Evolutionary conservation across 768 basidiomycete genomes (phyloP).

Genomic region (Podaxis carcinomalis): DNA sequence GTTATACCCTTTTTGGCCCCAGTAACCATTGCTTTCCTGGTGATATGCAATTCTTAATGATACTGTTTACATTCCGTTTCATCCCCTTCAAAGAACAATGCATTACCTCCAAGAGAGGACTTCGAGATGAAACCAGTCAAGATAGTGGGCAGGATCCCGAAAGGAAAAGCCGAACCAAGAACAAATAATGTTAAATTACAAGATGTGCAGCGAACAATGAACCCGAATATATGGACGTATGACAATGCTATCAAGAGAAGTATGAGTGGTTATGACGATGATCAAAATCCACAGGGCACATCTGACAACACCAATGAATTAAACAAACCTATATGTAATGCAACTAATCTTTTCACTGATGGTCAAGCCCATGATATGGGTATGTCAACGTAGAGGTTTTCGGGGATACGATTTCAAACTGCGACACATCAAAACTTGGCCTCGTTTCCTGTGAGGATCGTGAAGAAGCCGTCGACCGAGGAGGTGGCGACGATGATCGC

Average conservation of each 20-base stretch:
- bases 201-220: constrained; percentile 4
- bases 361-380: constrained; percentile 53
- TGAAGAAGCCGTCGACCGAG: constrained; percentile 39
- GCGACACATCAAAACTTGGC: constrained; percentile 58
- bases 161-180: neutral
- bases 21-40: constrained; percentile 8
- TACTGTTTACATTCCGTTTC: neutral
- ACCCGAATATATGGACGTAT: neutral
- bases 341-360: constrained; percentile 20
- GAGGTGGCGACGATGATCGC: constrained; percentile 27
- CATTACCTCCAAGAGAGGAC: neutral
- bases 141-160: neutral
- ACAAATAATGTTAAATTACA: constrained; percentile 3
- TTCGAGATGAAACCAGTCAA: neutral
- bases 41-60: neutral
- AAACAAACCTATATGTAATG: constrained; percentile 1
- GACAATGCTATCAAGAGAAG: constrained; percentile 1
- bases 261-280: neutral
- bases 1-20: neutral
- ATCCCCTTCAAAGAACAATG: neutral
- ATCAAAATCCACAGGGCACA: neutral
- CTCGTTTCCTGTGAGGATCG: constrained; percentile 37
- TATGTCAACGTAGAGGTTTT: constrained; percentile 42
- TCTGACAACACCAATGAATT: neutral
- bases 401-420: constrained; percentile 64